Conservation (phyloP, 2,329 filamentous ascomycete species). For the Fusarium tanahbumbuense region DNA sequence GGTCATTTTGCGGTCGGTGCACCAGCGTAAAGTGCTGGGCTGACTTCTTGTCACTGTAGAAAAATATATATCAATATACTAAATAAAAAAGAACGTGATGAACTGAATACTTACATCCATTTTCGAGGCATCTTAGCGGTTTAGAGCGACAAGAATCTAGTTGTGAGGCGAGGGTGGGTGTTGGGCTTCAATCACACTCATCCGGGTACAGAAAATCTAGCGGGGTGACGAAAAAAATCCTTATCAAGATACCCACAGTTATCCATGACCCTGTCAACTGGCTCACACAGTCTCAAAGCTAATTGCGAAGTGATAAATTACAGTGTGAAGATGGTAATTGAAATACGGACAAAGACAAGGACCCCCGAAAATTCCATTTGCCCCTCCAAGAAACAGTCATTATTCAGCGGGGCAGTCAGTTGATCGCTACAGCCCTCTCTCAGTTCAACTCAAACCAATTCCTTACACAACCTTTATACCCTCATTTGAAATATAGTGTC, state of each 20-base stretch:
- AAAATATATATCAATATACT: conserved; percentile 20
- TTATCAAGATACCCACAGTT: conserved; percentile 46
- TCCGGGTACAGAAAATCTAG: conserved; percentile 48
- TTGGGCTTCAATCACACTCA: conserved; percentile 46
- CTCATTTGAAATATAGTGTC: conserved; percentile 16
- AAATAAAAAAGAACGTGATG: too few relatives aligned
- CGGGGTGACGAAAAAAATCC: conserved; percentile 47
- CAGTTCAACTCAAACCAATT: conserved; percentile 28
- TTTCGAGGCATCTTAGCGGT: conserved; percentile 66
- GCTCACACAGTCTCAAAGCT: conserved; percentile 47
- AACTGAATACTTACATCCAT: conserved; percentile 20
- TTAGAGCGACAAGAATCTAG: conserved; percentile 30
- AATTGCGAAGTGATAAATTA: conserved; percentile 1
- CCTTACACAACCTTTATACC: conserved; percentile 35
- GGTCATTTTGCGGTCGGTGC: conserved; percentile 96
- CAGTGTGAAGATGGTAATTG: conserved; percentile 45
- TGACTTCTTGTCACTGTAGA: conserved; percentile 79
- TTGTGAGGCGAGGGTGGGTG: conserved; percentile 36
- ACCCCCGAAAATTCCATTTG: conserved; percentile 56
- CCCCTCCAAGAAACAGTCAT: conserved; percentile 60
- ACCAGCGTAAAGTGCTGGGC: conserved; percentile 95
- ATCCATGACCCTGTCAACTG: conserved; percentile 29
- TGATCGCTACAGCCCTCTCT: conserved; percentile 36
- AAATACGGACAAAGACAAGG: conserved; percentile 10
- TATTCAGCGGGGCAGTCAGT: conserved; percentile 52